Conservation (phyloP, 768 basidiomycete species). For the Suillus subaureus region DNA sequence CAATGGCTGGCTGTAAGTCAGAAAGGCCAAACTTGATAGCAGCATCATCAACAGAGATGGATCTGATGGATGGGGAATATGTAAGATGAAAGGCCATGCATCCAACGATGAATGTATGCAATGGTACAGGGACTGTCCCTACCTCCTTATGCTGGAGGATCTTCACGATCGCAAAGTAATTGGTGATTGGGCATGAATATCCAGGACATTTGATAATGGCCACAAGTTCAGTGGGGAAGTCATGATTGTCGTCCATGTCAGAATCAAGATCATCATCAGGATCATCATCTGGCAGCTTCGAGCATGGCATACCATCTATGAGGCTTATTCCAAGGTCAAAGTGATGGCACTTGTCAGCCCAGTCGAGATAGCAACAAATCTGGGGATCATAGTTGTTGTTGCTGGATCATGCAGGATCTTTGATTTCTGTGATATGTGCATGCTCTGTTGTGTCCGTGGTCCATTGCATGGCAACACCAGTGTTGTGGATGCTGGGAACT, state of each 20-base stretch:
- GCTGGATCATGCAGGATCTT: background rate
- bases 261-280: conserved; percentile 1
- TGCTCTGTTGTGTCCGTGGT: background rate
- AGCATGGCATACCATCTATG: no score
- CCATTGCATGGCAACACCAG: background rate
- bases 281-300: background rate
- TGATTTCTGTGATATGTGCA: background rate
- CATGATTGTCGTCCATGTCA: no score
- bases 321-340: background rate
- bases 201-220: no score
- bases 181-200: background rate
- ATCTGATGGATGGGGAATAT: conserved; percentile 20
- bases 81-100: conserved; percentile 27
- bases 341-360: background rate
- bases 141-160: background rate
- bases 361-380: background rate
- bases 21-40: conserved; percentile 23
- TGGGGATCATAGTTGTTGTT: background rate
- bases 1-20: conserved; percentile 30
- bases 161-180: background rate
- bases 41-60: conserved; percentile 26
- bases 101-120: conserved; percentile 15
- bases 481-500: background rate
- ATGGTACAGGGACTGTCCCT: conserved; percentile 11
- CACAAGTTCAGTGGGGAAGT: no score